phyloP scores from a whole-genome alignment of 192 early-diverging fungal species.

The Entrophospora sp. region DNA sequence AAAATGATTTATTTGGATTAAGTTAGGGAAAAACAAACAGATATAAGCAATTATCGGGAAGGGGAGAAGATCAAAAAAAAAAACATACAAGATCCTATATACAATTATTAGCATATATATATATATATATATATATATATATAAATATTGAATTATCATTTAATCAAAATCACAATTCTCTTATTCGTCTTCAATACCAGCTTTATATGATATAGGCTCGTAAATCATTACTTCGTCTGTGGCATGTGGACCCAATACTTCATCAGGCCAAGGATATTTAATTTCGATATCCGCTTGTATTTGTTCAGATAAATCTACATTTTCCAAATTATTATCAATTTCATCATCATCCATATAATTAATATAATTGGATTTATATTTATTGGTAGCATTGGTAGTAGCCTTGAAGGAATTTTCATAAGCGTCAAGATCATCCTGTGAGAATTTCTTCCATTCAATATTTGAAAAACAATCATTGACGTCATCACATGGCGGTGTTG shows the following conservation, averaged over 20 bases:
- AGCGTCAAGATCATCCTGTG: neutral
- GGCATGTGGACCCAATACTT: conserved; percentile 5
- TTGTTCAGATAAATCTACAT: neutral
- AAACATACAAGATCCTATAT: no score
- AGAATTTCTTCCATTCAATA: conserved; percentile 4
- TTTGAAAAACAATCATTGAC: conserved; percentile 21
- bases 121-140: no score
- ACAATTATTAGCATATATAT: no score
- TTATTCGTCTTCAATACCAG: neutral
- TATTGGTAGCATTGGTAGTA: no score
- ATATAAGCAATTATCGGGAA: no score
- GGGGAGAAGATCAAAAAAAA: no score
- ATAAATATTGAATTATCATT: no score
- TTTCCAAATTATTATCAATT: neutral
- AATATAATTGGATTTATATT: neutral
- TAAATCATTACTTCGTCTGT: conserved; percentile 8
- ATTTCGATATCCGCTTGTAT: neutral
- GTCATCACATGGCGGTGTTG: conserved; percentile 24
- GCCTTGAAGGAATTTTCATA: no score
- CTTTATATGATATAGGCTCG: conserved; percentile 9
- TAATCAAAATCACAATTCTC: no score
- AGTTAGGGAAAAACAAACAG: no score
- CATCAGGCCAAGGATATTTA: conserved; percentile 11
- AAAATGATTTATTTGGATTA: no score
- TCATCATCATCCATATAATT: conserved; percentile 15